These are phyloP conservation scores for Xylaria acuta DNA, from an alignment of 495 filamentous ascomycete species.

Conservation along the genomic window DNA sequence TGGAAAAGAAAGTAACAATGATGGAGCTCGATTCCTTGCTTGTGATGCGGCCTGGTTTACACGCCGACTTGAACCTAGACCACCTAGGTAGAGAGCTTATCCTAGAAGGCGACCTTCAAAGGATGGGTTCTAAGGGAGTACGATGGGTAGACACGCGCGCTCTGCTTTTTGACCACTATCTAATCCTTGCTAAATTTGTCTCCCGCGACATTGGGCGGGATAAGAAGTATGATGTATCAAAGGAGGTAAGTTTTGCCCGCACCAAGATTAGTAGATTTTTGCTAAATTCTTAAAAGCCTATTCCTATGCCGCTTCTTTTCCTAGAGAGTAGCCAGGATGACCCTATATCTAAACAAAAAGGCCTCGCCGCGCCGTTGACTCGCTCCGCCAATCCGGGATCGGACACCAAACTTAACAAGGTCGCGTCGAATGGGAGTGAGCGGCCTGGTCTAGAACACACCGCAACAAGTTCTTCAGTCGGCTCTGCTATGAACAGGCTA, in stretches of 20 bases:
- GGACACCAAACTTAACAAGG: slow-evolving; percentile 59
- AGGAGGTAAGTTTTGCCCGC: slow-evolving; percentile 65
- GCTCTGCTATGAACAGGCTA: slow-evolving; percentile 56
- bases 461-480: slow-evolving; percentile 61
- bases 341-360: slow-evolving; percentile 84
- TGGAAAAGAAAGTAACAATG: slow-evolving; percentile 88
- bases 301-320: slow-evolving; percentile 95
- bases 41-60: slow-evolving; percentile 84
- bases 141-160: slow-evolving; percentile 91
- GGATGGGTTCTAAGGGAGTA: slow-evolving; percentile 85
- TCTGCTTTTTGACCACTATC: slow-evolving; percentile 94
- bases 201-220: slow-evolving; percentile 73
- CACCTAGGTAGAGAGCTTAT: slow-evolving; percentile 91
- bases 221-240: slow-evolving; percentile 93
- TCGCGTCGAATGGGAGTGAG: slow-evolving; percentile 53
- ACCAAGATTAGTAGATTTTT: not conserved
- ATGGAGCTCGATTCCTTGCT: slow-evolving; percentile 84
- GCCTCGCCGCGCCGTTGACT: slow-evolving; percentile 71
- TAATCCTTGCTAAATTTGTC: slow-evolving; percentile 87
- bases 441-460: slow-evolving; percentile 68
- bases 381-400: slow-evolving; percentile 54
- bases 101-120: slow-evolving; percentile 86
- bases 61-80: slow-evolving; percentile 86
- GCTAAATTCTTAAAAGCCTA: slow-evolving; percentile 62
- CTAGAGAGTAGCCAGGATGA: slow-evolving; percentile 92